Percentiles rank a stretch among this genome's conserved stretches.
These are phyloP conservation scores for Kickxella alabastrina DNA, from an alignment of 192 early-diverging fungal species.

Conservation along the genomic window DNA sequence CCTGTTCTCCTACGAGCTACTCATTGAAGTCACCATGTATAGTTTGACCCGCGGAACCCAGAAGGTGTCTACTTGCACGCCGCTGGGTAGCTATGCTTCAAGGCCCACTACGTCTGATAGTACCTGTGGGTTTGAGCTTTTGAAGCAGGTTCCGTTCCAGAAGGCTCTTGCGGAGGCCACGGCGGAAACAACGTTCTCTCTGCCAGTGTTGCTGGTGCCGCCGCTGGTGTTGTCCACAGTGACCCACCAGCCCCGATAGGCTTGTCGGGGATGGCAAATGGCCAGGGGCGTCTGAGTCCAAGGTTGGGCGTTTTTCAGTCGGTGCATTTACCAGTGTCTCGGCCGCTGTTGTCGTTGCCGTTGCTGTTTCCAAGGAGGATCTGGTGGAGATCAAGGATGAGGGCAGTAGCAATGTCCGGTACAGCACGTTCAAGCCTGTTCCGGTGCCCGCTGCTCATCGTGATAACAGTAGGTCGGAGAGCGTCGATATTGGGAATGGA, in stretches of 20 bases:
- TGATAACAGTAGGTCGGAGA: conserved; percentile 3
- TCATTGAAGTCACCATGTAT: conserved; percentile 35
- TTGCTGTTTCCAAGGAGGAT: no score
- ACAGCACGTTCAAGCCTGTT: conserved; percentile 13
- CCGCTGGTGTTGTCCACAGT: no score
- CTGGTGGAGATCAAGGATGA: not conserved
- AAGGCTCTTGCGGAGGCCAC: conserved; percentile 13
- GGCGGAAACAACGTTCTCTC: no score
- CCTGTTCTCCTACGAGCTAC: conserved; percentile 48
- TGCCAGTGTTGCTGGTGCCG: no score
- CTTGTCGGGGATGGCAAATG: no score
- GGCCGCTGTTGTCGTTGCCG: not conserved
- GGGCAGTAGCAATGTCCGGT: not conserved
- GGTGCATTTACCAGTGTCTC: conserved; percentile 25
- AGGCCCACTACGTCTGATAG: conserved; percentile 16
- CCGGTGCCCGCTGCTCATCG: conserved; percentile 3
- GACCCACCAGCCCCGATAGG: no score
- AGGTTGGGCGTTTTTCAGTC: conserved; percentile 22
- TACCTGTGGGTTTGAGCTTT: conserved; percentile 4
- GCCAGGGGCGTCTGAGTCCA: conserved; percentile 15
- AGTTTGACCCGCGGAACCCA: conserved; percentile 35
- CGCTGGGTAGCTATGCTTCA: conserved; percentile 16
- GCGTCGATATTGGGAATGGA: conserved; percentile 8
- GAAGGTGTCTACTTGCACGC: conserved; percentile 28
- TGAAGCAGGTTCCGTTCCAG: not conserved